A percentile compares a stretch with the other conserved stretches of the same genome.
Evolutionary conservation across 75 land plant genomes (phyloP).

Genomic region (Gnetum montanum): DNA sequence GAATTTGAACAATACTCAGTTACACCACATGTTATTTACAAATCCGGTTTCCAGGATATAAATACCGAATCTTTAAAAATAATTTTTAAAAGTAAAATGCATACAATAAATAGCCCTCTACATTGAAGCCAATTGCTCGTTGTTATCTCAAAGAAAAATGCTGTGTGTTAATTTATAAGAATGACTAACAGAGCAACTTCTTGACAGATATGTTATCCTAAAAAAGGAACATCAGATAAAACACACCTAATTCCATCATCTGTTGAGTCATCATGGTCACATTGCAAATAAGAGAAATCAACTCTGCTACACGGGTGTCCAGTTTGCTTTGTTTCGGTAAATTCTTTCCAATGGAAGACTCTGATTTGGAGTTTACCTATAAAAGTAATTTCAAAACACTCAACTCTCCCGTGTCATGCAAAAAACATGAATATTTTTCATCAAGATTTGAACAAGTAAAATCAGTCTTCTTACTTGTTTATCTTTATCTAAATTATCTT

Average conservation of each 20-base stretch:
- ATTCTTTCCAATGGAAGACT: neutral
- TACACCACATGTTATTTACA: neutral
- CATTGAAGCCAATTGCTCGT: too few species aligned
- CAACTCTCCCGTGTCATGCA: too few species aligned
- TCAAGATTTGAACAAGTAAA: neutral
- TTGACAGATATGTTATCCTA: neutral
- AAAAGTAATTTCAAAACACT: too few species aligned
- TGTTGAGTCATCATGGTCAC: slow-evolving; percentile 91
- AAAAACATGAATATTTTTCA: neutral
- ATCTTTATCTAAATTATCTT: slow-evolving; percentile 6
- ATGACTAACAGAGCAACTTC: neutral
- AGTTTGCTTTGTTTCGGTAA: slow-evolving; percentile 53
- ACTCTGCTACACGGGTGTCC: slow-evolving; percentile 55
- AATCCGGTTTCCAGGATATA: neutral
- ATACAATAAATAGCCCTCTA: too few species aligned
- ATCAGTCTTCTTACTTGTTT: slow-evolving; percentile 11
- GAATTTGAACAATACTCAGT: neutral
- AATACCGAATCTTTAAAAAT: too few species aligned
- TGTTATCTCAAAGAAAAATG: too few species aligned
- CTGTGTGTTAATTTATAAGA: too few species aligned
- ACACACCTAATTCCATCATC: slow-evolving; percentile 90
- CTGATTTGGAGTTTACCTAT: too few species aligned
- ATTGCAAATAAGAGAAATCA: slow-evolving; percentile 75
- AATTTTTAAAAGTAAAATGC: too few species aligned
- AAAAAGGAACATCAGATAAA: too few species aligned